These are phyloP conservation scores for Fagus sylvatica DNA, from an alignment of 306 rosid genomes.

Conservation along the genomic window DNA sequence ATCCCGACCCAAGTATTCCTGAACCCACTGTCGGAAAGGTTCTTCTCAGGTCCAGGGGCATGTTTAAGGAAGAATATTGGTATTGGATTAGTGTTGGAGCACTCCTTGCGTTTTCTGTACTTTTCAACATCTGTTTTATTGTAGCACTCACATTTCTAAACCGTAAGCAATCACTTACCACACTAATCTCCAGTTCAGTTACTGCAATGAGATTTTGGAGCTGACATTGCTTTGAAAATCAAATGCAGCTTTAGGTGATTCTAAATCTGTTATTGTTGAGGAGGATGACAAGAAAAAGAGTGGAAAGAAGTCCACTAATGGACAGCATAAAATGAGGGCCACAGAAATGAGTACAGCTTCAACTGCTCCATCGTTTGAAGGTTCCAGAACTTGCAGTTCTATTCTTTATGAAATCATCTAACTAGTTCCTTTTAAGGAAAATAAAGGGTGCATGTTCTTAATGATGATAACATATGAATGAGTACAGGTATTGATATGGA, in stretches of 20 bases:
- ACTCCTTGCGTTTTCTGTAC: constrained; percentile 60
- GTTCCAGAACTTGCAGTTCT: constrained; percentile 20
- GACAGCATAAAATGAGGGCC: constrained; percentile 9
- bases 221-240: constrained; percentile 8
- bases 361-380: constrained; percentile 20
- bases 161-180: constrained; percentile 45
- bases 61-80: constrained; percentile 60
- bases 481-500: constrained; percentile 24
- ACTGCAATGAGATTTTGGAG: neutral
- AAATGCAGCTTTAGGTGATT: constrained; percentile 55
- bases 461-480: neutral
- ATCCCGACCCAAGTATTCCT: constrained; percentile 29
- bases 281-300: constrained; percentile 38
- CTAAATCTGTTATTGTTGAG: constrained; percentile 47
- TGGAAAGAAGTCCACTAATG: constrained; percentile 7
- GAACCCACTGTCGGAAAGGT: constrained; percentile 63
- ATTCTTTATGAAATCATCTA: neutral
- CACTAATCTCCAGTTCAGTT: constrained; percentile 1
- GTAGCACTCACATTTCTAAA: constrained; percentile 58
- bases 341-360: constrained; percentile 24
- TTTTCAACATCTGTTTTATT: constrained; percentile 55
- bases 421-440: neutral
- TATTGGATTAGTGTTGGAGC: constrained; percentile 81
- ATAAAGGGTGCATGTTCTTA: neutral
- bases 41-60: constrained; percentile 64